Conservation (phyloP, 495 filamentous ascomycete genomes). For the Podospora fimiseda region DNA sequence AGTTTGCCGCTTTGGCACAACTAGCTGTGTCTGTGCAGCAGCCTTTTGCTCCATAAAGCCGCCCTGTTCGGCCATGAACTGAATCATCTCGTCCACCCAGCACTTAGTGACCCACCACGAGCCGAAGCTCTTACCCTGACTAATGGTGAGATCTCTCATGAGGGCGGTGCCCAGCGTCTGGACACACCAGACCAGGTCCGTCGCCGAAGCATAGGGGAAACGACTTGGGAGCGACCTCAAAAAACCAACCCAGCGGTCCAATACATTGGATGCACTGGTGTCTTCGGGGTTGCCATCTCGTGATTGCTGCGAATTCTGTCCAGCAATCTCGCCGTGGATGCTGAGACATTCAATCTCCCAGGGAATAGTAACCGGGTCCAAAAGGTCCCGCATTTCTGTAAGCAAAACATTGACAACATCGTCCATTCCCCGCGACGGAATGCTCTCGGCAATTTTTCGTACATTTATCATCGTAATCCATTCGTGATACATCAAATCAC, state of each 20-base stretch:
- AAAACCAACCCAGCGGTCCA: constrained; percentile 82
- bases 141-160: constrained; percentile 74
- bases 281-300: constrained; percentile 13
- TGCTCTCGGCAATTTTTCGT: constrained; percentile 55
- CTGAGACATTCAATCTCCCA: constrained; percentile 50
- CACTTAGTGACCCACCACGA: constrained; percentile 98
- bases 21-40: constrained; percentile 13
- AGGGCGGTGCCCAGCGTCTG: constrained; percentile 61
- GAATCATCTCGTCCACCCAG: constrained; percentile 92
- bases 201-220: constrained; percentile 65
- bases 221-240: constrained; percentile 64
- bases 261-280: constrained; percentile 51
- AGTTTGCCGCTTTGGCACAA: constrained; percentile 23
- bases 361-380: constrained; percentile 54
- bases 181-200: constrained; percentile 62
- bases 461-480: constrained; percentile 78
- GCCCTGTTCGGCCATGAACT: constrained; percentile 85
- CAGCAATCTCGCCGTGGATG: constrained; percentile 46
- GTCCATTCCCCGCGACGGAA: constrained; percentile 57
- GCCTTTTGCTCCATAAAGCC: constrained; percentile 66
- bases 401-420: constrained; percentile 65
- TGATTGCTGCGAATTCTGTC: constrained; percentile 35
- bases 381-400: constrained; percentile 63
- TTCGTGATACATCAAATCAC: constrained; percentile 88
- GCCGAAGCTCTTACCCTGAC: constrained; percentile 77